A percentile compares a stretch with the other conserved stretches of the same genome.
These are phyloP conservation scores for Boletus rufocinnamomeus DNA, from an alignment of 768 basidiomycete species.

Conservation along the genomic window DNA sequence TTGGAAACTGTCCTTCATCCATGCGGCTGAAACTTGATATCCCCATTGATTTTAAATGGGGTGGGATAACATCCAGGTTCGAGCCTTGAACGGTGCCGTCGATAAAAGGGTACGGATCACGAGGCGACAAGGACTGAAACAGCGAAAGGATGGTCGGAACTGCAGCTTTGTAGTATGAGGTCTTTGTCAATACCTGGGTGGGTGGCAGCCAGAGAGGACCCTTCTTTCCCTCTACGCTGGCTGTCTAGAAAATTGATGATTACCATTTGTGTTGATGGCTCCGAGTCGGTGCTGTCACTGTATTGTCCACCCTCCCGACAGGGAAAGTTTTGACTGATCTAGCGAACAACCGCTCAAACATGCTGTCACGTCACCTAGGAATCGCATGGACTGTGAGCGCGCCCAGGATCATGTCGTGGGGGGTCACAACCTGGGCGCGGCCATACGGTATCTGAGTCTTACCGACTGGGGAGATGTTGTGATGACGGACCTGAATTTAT, in stretches of 20 bases:
- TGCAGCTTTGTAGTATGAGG: not conserved
- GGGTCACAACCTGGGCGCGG: not conserved
- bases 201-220: not conserved
- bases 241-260: not conserved
- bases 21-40: not conserved
- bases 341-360: not conserved
- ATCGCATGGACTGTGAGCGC: not conserved
- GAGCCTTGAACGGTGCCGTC: no score
- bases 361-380: not conserved
- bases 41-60: not conserved
- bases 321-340: not conserved
- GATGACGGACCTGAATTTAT: constrained; percentile 30
- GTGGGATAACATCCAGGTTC: not conserved
- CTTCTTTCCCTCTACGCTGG: not conserved
- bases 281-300: not conserved
- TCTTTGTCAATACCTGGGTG: not conserved
- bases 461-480: constrained; percentile 7
- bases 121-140: not conserved
- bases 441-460: not conserved
- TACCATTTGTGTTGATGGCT: not conserved
- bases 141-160: not conserved
- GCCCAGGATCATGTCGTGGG: constrained; percentile 1
- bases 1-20: not conserved
- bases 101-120: constrained; percentile 5
- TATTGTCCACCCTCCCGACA: not conserved